Base-by-base conservation (phyloP, 305 asterid genomes). In the Fraxinus albicans region DNA sequence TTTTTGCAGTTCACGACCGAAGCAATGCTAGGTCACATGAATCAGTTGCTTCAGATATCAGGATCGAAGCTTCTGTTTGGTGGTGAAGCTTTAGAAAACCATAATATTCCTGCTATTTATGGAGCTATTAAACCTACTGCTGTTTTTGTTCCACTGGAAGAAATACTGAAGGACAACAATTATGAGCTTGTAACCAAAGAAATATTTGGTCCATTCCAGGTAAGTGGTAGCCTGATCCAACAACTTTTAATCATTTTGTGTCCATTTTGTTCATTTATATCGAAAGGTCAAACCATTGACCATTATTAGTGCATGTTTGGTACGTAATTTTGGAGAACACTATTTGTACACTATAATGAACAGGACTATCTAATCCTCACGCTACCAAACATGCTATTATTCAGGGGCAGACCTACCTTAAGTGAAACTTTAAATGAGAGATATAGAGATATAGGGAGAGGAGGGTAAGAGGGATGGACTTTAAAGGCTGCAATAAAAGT, bases 161-260 rank as follows among this genome's bases (percentile, higher is more conserved):
- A 96, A 89, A 92, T 96, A 73, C 76, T 93, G 70, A 93, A 94
- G 83, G 95, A 86, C 8, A 77, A 87, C 8, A 94, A 96, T 85
- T 96, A 88, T 69, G 93, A 85, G 81, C 93, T 96, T 15, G 98
- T 93, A 34, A 93, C 98, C 0, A 91, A 88, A 86, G 99, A 96
- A 89, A 92, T 93, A 10, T 96, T 94, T 73, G 99, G 99, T n/a
- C 99, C 99, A 8, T 94, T 96, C 89, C 98, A 94, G 97, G 99
- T 94, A 90, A 73, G 63, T 65, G 36, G 58, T 9, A 33, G 42
- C 13, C 31, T 31, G 40, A 40, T 63, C 75, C 13, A 13, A 73
- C 27, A 74, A 40, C 79, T 38, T 13, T 27, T 13, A 80, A 6
- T 50, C 25, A 31, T 73, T 70, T 60, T 60, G 10, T 23, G 35